Percentiles rank a stretch among this genome's conserved stretches.
Evolutionary conservation across 1,139 yeast species (phyloP).

Genomic region (Barnettozyma hawaiiensis): DNA sequence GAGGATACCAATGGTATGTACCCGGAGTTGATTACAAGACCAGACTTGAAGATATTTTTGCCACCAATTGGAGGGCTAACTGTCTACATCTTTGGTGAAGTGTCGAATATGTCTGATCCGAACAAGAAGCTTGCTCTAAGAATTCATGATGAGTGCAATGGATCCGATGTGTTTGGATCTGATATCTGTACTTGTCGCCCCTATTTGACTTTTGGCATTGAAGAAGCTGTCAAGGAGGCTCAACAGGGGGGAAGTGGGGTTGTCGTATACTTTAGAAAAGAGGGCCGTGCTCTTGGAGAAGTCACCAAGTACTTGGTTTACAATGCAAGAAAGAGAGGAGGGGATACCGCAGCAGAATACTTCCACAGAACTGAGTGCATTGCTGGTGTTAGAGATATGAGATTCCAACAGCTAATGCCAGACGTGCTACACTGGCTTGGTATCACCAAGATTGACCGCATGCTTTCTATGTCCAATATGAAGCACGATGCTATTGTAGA

Average conservation of each 20-base stretch:
- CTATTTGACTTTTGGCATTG: constrained; percentile 53
- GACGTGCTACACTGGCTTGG: constrained; percentile 60
- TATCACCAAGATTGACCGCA: constrained; percentile 51
- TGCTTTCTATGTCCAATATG: constrained; percentile 64
- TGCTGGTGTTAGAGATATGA: constrained; percentile 61
- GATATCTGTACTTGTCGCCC: constrained; percentile 66
- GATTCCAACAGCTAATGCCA: constrained; percentile 66
- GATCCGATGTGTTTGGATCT: constrained; percentile 60
- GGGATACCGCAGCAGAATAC: constrained; percentile 59
- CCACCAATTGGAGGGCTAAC: constrained; percentile 64
- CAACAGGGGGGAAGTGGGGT: constrained; percentile 57
- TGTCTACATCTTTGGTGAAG: constrained; percentile 57
- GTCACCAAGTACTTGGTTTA: constrained; percentile 60
- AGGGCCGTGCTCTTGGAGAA: constrained; percentile 61
- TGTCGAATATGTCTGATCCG: constrained; percentile 44
- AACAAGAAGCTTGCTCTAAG: constrained; percentile 46
- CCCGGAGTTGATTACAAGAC: constrained; percentile 57
- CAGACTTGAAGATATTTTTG: constrained; percentile 53
- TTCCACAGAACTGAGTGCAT: constrained; percentile 60
- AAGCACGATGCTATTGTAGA: constrained; percentile 60
- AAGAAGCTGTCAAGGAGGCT: constrained; percentile 59
- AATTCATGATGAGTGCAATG: constrained; percentile 61
- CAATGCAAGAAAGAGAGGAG: constrained; percentile 61
- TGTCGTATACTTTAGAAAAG: constrained; percentile 57
- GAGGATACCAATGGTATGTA: constrained; percentile 63